Percentiles rank a stretch among this genome's conserved stretches.
phyloP scores from a whole-genome alignment of 2,329 filamentous ascomycete genomes.

The Graphilbum sp. region DNA sequence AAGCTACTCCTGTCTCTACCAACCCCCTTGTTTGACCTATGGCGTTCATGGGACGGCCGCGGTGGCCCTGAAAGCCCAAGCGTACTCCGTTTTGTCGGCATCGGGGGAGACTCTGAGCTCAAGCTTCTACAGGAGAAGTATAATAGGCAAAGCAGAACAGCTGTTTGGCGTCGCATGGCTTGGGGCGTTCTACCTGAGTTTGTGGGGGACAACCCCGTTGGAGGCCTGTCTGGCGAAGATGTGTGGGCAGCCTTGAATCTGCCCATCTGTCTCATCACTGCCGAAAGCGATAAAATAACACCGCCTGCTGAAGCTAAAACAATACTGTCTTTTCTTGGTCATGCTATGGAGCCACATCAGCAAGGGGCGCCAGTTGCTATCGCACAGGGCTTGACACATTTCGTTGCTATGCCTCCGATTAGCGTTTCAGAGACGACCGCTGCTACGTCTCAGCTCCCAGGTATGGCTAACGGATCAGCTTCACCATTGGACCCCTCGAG shows the following conservation, averaged over 20 bases:
- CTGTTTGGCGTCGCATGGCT: conserved; percentile 70
- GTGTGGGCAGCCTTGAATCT: conserved; percentile 57
- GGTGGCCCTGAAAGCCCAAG: conserved; percentile 66
- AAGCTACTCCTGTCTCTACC: conserved; percentile 52
- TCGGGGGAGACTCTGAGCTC: conserved; percentile 46
- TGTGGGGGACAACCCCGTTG: conserved; percentile 29
- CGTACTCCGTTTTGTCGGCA: conserved; percentile 61
- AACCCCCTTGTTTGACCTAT: conserved; percentile 54
- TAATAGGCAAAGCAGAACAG: conserved; percentile 70
- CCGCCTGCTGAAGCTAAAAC: conserved; percentile 17
- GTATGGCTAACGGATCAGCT: no score
- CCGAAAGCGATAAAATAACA: conserved; percentile 60
- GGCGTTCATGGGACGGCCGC: conserved; percentile 60
- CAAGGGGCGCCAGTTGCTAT: no score
- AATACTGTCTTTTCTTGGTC: conserved; percentile 13
- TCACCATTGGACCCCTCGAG: no score
- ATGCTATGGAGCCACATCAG: no score
- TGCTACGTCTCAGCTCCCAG: no score
- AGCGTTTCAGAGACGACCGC: no score
- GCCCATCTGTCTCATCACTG: conserved; percentile 66
- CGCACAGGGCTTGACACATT: no score
- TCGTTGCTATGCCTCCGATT: no score
- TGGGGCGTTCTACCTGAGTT: conserved; percentile 52
- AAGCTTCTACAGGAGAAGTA: conserved; percentile 53
- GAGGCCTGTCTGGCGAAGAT: conserved; percentile 52